Percentiles rank a stretch among this genome's conserved stretches.
Evolutionary conservation across 352 stramenopile genomes (phyloP).

Genomic region (Phytophthora nicotianae): DNA sequence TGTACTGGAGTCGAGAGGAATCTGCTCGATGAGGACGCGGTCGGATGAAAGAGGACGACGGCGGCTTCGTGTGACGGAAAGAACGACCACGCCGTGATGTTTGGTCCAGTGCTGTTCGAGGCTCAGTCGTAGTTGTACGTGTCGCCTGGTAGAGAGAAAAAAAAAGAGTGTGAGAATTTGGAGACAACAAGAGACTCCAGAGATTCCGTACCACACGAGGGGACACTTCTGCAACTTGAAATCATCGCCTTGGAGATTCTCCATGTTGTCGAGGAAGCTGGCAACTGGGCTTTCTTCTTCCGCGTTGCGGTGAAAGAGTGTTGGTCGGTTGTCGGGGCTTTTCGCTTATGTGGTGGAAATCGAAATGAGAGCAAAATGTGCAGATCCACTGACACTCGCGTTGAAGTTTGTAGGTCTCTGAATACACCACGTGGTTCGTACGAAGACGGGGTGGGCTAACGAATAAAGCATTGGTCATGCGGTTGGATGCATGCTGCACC

Average conservation of each 20-base stretch:
- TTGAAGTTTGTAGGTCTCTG: conserved; percentile 4
- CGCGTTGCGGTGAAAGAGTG: background rate
- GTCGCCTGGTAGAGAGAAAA: background rate
- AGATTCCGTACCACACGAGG: conserved; percentile 3
- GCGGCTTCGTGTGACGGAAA: conserved; percentile 5
- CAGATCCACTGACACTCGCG: background rate
- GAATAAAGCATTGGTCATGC: no score
- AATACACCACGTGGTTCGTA: background rate
- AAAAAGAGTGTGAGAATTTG: background rate
- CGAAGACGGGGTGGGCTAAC: conserved; percentile 10
- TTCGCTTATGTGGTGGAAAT: background rate
- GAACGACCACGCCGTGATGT: background rate
- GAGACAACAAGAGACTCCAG: background rate
- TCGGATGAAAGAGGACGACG: conserved; percentile 1
- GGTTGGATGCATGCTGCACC: background rate
- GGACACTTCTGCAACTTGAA: conserved; percentile 2
- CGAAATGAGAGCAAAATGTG: conserved; percentile 4
- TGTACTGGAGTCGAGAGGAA: conserved; percentile 6
- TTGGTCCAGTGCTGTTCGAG: conserved; percentile 9
- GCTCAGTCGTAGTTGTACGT: conserved; percentile 9
- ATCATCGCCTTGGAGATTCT: background rate
- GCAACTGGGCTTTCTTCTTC: background rate
- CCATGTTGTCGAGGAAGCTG: background rate
- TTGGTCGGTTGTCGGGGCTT: background rate
- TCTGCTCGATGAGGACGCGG: conserved; percentile 6